Evolutionary conservation across 164 flowering plant genomes (phyloP).

Genomic region (Vitis rotundifolia): DNA sequence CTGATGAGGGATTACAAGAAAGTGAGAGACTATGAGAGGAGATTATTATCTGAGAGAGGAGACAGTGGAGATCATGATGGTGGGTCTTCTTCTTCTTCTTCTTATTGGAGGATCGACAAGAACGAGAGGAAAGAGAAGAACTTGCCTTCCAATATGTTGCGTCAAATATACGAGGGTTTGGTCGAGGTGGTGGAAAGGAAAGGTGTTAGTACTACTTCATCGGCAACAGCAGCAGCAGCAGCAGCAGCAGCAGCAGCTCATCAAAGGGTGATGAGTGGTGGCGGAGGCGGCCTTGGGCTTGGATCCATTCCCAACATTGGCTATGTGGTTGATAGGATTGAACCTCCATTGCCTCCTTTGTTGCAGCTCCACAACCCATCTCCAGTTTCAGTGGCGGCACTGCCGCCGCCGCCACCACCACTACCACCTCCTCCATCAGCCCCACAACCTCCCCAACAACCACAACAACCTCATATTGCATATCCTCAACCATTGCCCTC

Average conservation of each 20-base stretch:
- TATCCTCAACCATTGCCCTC: constrained; percentile 36
- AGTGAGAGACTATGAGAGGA: constrained; percentile 68
- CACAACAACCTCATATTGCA: constrained; percentile 6
- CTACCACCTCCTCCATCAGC: constrained; percentile 24
- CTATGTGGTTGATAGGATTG: constrained; percentile 16
- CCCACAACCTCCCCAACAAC: constrained; percentile 1
- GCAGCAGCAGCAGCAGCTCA: too few species aligned
- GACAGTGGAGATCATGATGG: constrained; percentile 8
- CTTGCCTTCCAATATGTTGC: constrained; percentile 73
- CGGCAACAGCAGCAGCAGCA: not conserved
- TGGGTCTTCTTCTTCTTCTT: not conserved
- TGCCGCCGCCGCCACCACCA: constrained; percentile 10
- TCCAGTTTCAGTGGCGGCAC: constrained; percentile 15
- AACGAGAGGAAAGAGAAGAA: constrained; percentile 62
- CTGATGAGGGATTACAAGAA: constrained; percentile 89
- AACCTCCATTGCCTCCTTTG: constrained; percentile 20
- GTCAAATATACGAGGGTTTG: constrained; percentile 63
- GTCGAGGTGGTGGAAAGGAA: constrained; percentile 68
- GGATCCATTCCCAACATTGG: constrained; percentile 3
- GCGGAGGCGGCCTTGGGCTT: not conserved
- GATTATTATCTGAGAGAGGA: constrained; percentile 25
- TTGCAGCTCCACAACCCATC: constrained; percentile 29
- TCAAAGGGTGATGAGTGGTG: constrained; percentile 7
- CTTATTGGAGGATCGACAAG: constrained; percentile 79
- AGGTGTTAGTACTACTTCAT: constrained; percentile 10